Evolutionary conservation across 2,329 filamentous ascomycete species (phyloP), one percentile per base, ranked within the genome.

Genomic region (Calonectria naviculata): DNA sequence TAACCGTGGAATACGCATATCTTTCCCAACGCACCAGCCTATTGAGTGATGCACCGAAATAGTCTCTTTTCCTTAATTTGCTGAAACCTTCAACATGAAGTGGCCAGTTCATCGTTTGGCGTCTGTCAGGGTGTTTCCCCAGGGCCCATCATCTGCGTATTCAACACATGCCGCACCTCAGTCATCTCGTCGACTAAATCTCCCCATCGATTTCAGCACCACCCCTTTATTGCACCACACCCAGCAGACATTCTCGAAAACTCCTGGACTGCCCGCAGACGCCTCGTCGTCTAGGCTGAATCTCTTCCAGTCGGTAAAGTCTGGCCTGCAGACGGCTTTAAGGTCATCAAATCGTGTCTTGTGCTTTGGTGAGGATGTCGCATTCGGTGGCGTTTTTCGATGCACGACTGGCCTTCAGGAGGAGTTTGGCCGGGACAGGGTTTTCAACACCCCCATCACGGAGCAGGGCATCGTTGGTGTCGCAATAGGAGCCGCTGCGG

Each of bases 401-500:
- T 98, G 95, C 83, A 95, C 94, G 29, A 95, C 95, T 24, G 90
- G 94, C 75, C 88, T 98, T 12, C 92, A 94, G 38, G 93, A 94
- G 71, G 94, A 94, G 70, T 97, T 95, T 81, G 96, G 96, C 5
- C 88, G 90, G 1, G 93, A 96, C 67, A 89, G 96, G 65, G 95
- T 98, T 34, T 98, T 98, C 87, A 98, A 98, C 83, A 98, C 95
- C 15, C 96, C 96, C 0, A 84, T 98, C 75, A 94, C 93, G 28
- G 96, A 98, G 81, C 96, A 98, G 83, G 96, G 95, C 1, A 95
- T 98, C 75, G 89, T 97, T 61, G 96, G 96, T 0, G 98, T 98
- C 80, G 96, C 93, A 15, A 95, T 98, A 75, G 96, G 96, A 2
- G 91, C 92, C 42, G 95, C 95, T 0, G 93, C 94, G 9, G 93